These are phyloP conservation scores for Penicillium sp. DNA, from an alignment of 2,329 filamentous ascomycete species.

Conservation along the genomic window DNA sequence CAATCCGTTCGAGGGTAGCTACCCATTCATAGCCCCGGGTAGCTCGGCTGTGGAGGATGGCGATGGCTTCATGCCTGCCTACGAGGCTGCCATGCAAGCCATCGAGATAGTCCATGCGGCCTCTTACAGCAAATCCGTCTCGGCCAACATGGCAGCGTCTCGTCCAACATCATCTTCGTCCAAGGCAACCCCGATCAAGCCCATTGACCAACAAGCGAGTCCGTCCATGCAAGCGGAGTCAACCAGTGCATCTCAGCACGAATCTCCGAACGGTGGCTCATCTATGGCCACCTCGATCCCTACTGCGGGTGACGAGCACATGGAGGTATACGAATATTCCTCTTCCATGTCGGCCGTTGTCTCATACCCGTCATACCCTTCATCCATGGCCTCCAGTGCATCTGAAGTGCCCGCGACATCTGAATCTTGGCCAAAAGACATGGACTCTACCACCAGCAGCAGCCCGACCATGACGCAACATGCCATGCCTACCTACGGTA, in stretches of 20 bases:
- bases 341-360: slow-evolving; percentile 1
- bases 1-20: slow-evolving; percentile 10
- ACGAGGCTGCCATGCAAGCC: slow-evolving; percentile 12
- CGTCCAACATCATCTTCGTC: no score
- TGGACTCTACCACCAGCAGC: background rate
- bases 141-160: no score
- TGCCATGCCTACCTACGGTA: background rate
- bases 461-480: background rate
- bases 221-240: no score
- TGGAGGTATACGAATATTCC: background rate
- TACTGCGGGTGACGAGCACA: no score
- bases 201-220: no score
- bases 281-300: no score
- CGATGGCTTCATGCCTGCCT: slow-evolving; percentile 12
- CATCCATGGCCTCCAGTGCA: background rate
- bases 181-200: no score
- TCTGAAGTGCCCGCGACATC: background rate
- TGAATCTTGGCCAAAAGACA: background rate
- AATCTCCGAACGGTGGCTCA: no score
- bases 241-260: no score
- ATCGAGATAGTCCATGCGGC: slow-evolving; percentile 5
- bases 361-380: background rate
- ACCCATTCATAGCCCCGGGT: slow-evolving; percentile 12
- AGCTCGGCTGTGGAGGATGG: slow-evolving; percentile 8
- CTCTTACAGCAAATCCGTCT: slow-evolving; percentile 2